Percentiles rank a stretch among this genome's conserved stretches.
Evolutionary conservation across 73 alveolate species (phyloP).

Genomic region (Halteria grandinella): DNA sequence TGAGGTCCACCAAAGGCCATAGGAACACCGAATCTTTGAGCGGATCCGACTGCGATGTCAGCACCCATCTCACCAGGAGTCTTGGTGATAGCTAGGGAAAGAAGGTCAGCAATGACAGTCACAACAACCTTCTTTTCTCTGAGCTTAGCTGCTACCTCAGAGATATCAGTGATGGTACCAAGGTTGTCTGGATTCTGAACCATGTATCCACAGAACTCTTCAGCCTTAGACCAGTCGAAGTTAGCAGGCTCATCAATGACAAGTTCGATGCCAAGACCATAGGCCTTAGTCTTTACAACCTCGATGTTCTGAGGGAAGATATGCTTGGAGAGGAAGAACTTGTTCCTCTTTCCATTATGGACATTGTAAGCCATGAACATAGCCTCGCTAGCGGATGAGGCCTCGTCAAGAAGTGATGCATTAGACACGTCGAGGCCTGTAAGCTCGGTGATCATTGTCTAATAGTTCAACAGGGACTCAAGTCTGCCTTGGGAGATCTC

Average conservation of each 20-base stretch:
- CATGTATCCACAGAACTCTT: constrained; percentile 74
- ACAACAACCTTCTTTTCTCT: constrained; percentile 46
- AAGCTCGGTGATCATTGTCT: constrained; percentile 89
- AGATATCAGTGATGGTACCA: constrained; percentile 75
- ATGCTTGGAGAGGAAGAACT: constrained; percentile 71
- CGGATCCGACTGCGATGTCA: constrained; percentile 87
- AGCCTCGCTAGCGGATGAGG: constrained; percentile 96
- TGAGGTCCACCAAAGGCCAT: constrained; percentile 98
- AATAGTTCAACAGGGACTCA: constrained; percentile 79
- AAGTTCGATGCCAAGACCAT: constrained; percentile 80
- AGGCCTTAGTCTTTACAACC: constrained; percentile 85
- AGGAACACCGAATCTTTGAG: constrained; percentile 94
- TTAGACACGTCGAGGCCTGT: constrained; percentile 87
- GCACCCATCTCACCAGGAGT: constrained; percentile 95
- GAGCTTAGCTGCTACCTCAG: constrained; percentile 57
- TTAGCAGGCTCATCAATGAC: constrained; percentile 68
- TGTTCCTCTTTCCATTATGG: constrained; percentile 71
- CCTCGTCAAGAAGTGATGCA: constrained; percentile 95
- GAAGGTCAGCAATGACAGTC: constrained; percentile 70
- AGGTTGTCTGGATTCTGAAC: constrained; percentile 76
- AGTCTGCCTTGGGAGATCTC: constrained; percentile 95
- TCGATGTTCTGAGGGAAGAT: constrained; percentile 88
- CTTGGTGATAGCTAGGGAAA: constrained; percentile 60
- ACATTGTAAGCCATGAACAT: constrained; percentile 79
- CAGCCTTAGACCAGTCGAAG: constrained; percentile 46